phyloP scores from a whole-genome alignment of 2,329 filamentous ascomycete species.

The Pseudopyrenochaeta lycopersici region DNA sequence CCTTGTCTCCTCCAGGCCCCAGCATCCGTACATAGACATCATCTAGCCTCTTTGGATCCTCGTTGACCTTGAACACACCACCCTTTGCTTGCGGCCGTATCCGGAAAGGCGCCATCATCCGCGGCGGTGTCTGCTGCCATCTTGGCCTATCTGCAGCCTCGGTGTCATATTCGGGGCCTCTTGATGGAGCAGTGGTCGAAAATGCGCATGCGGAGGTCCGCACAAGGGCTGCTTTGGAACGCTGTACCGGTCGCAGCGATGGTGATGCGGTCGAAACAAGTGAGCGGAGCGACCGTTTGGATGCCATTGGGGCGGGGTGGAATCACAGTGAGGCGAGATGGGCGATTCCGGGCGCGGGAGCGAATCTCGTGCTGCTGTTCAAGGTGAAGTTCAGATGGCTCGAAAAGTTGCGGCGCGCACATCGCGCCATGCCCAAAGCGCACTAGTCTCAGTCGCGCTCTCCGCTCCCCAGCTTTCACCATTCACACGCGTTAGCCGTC shows the following conservation, averaged over 20 bases:
- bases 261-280: slow-evolving; percentile 37
- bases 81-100: slow-evolving; percentile 66
- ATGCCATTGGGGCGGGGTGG: slow-evolving; percentile 54
- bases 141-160: slow-evolving; percentile 51
- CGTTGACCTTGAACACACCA: slow-evolving; percentile 74
- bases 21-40: slow-evolving; percentile 79
- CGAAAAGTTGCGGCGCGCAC: slow-evolving; percentile 40
- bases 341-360: slow-evolving; percentile 15
- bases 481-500: slow-evolving; percentile 13
- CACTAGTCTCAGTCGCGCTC: slow-evolving; percentile 24
- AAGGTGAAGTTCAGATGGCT: slow-evolving; percentile 31
- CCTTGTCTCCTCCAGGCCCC: slow-evolving; percentile 73
- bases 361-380: slow-evolving; percentile 10
- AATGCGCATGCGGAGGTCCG: slow-evolving; percentile 50
- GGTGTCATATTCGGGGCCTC: slow-evolving; percentile 40
- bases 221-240: slow-evolving; percentile 33
- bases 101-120: slow-evolving; percentile 61
- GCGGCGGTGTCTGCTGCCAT: slow-evolving; percentile 60
- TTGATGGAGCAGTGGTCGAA: slow-evolving; percentile 34
- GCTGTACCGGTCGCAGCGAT: slow-evolving; percentile 35
- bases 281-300: slow-evolving; percentile 53
- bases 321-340: slow-evolving; percentile 22
- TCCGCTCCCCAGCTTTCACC: slow-evolving; percentile 20
- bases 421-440: slow-evolving; percentile 25
- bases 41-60: slow-evolving; percentile 77